Base-by-base conservation (phyloP, 768 basidiomycete genomes). In the Sporobolomyces roseus region DNA sequence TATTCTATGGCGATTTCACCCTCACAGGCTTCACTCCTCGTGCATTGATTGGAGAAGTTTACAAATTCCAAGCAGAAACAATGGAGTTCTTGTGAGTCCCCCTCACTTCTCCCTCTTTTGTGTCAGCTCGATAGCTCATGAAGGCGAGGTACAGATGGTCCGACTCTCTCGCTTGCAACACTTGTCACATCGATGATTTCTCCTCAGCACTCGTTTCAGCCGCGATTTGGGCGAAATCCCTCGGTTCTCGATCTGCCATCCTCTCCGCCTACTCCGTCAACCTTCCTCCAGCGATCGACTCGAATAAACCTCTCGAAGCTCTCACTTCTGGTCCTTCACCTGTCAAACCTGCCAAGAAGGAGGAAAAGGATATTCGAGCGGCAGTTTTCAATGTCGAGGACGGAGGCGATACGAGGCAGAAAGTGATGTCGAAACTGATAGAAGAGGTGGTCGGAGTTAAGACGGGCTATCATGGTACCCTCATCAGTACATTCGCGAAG, bases 401-500 rank as follows among this genome's bases (percentile, higher is more conserved):
- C 51, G 72, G 65, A 29, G 56, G 63, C 12, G 56, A 46, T n/a
- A 70, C 69, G 51, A 69, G 61, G 4, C 72, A 73, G 52, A 51
- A 52, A 30, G 70, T 64, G 4, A 43, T 75, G 23, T 72, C 72
- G 14, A 48, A 43, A 12, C 12, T 71, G 25, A 43, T 73, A 10
- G 66, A 64, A 33, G 58, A 68, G 19, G 63, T 54, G 2, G 53
- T 73, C 17, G 72, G 69, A 9, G 67, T 75, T 33, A 65, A 69
- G 51, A 66, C 61, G 4, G 74, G 72, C 23, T 75, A 65, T 54
- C 70, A 66, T 27, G 69, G 72, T 0, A 25, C 55, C 50, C 48
- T 75, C 56, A 64, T 72, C 23, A 60, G 55, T 21, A 51, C 64
- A 4, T 71, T 75, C 16, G 74, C 74, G 17, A 67, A 69, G 61